phyloP scores from a whole-genome alignment of 163 green algal genomes.

The Chlorella variabilis region DNA sequence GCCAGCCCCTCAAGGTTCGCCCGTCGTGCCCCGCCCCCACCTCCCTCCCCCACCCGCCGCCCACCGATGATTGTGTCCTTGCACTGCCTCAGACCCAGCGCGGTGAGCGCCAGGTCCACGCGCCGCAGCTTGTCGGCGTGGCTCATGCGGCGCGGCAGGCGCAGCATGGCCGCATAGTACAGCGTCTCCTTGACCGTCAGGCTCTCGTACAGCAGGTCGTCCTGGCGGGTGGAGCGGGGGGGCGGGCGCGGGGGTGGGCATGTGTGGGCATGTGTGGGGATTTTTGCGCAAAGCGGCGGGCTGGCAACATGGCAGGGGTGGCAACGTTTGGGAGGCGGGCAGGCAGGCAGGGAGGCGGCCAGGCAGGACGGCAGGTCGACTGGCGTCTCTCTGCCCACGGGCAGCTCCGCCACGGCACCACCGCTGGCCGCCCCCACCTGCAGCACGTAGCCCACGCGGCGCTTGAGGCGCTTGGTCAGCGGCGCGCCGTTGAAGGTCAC shows the following conservation, averaged over 20 bases:
- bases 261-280: neutral
- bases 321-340: too few species aligned
- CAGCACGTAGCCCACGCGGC: slow-evolving; percentile 73
- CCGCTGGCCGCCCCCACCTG: slow-evolving; percentile 62
- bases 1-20: too few species aligned
- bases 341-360: too few species aligned
- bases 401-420: too few species aligned
- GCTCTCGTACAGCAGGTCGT: slow-evolving; percentile 85
- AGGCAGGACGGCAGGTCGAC: too few species aligned
- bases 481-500: slow-evolving; percentile 60
- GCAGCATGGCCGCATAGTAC: slow-evolving; percentile 89
- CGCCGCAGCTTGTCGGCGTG: slow-evolving; percentile 68
- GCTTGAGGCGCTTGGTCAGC: slow-evolving; percentile 64
- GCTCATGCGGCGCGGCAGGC: slow-evolving; percentile 79
- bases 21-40: neutral
- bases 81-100: slow-evolving; percentile 82
- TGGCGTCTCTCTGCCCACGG: too few species aligned
- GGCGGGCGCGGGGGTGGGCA: neutral
- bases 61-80: slow-evolving; percentile 87
- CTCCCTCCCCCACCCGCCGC: neutral
- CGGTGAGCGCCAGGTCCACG: slow-evolving; percentile 83
- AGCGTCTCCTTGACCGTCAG: slow-evolving; percentile 95
- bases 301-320: too few species aligned
- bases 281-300: neutral
- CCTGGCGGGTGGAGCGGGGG: slow-evolving; percentile 51